Base-by-base conservation (phyloP, 129 eudicot species). In the Pittosporum tobira region DNA sequence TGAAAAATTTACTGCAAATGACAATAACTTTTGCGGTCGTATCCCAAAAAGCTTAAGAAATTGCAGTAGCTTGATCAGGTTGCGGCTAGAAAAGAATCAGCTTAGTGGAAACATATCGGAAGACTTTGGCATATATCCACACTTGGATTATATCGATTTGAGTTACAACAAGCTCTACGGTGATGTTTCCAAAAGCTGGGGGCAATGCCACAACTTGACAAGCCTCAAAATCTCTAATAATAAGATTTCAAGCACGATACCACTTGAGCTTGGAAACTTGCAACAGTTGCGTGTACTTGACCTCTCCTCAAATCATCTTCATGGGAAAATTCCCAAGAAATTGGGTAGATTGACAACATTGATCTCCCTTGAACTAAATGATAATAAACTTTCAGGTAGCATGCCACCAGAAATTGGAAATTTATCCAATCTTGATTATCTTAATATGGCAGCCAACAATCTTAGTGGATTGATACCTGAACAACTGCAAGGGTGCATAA, bases 121-220 rank as follows among this genome's bases (percentile, higher is more conserved):
- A n/a, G n/a, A n/a, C n/a, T 51, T 51, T 51, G 57, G 57, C 4
- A 36, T 51, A 5, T 51, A 51, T 18, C 57, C 57, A 7, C 34
- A 51, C 36, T 51, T 51, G 7, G 15, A 51, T 51, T 51, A 51
- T 26, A 28, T 51, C 13, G 57, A 51, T 51, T 51, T 51, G 57
- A 51, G 57, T 19, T 28, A 15, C 21, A 51, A 51, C 15, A 51
- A 15, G 18, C 26, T 51, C 1, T 51, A 16, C 15, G 57, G 57
- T 21, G 26, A 25, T 20, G 34, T 51, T 14, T 51, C 57, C 15
- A 14, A 34, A 4, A 51, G 26, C 10, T 51, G 57, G 57, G 57
- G 57, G 36, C 57, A 24, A 14, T 51, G 57, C 57, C 14, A 26
- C 9, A 51, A 51, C 12, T 36, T 51, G 18, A 51, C 57, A 24